A percentile compares a stretch with the other conserved stretches of the same genome.
Evolutionary conservation across 345 rosid species (phyloP).

Genomic region (Turnera subulata): DNA sequence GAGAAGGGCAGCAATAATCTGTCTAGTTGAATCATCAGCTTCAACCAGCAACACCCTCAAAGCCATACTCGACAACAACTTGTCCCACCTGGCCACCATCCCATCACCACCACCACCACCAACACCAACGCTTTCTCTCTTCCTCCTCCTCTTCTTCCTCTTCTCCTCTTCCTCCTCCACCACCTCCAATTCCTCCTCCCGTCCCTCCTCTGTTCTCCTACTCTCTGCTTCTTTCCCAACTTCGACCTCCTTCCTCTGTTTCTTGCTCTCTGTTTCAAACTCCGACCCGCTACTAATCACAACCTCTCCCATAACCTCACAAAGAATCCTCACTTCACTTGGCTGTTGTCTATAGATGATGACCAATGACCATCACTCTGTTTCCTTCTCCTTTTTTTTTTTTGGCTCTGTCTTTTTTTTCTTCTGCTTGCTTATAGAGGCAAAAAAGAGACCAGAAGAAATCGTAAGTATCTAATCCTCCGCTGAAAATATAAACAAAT

Average conservation of each 20-base stretch:
- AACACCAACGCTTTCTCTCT: too few species aligned
- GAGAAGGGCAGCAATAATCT: conserved; percentile 36
- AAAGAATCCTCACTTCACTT: not conserved
- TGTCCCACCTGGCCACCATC: conserved; percentile 26
- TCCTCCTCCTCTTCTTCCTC: conserved; percentile 12
- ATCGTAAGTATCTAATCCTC: not conserved
- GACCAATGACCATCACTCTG: not conserved
- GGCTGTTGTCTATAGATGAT: not conserved
- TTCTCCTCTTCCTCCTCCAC: conserved; percentile 11
- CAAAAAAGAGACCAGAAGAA: not conserved
- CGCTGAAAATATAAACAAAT: conserved; percentile 17
- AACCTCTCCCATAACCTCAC: conserved; percentile 36
- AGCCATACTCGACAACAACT: conserved; percentile 33
- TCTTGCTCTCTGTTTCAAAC: conserved; percentile 17
- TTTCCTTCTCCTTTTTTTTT: not conserved
- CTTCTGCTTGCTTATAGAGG: not conserved
- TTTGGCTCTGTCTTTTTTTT: not conserved
- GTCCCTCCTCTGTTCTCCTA: too few species aligned
- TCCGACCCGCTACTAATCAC: conserved; percentile 39
- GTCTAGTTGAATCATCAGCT: conserved; percentile 42
- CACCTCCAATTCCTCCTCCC: too few species aligned
- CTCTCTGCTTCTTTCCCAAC: not conserved
- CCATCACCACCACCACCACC: not conserved
- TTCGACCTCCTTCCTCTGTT: not conserved
- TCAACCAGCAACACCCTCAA: conserved; percentile 46